Evolutionary conservation across 768 basidiomycete species (phyloP).

Genomic region (Vishniacozyma victoriae): DNA sequence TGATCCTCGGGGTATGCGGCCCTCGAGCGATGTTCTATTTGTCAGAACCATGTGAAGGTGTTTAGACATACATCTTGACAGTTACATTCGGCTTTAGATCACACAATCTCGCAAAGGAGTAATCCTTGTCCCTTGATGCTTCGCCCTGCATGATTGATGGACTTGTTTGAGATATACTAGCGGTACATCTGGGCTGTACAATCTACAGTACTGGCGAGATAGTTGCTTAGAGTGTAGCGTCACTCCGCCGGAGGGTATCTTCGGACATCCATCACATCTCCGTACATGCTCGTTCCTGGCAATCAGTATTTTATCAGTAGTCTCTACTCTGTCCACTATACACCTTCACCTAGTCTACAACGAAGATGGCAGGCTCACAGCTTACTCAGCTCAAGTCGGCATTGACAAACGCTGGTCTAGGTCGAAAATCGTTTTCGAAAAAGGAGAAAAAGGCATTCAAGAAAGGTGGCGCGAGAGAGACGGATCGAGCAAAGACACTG

Average conservation of each 20-base stretch:
- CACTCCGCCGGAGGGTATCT: too few species aligned
- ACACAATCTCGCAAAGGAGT: constrained; percentile 84
- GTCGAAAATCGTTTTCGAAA: constrained; percentile 53
- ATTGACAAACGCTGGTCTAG: constrained; percentile 71
- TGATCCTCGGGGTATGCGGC: constrained; percentile 62
- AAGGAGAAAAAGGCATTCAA: constrained; percentile 62
- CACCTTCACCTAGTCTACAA: neutral
- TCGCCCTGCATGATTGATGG: constrained; percentile 13
- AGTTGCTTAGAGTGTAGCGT: neutral
- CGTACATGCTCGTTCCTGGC: too few species aligned
- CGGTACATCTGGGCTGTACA: neutral
- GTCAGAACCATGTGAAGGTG: neutral
- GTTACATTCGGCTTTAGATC: constrained; percentile 84
- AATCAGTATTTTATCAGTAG: too few species aligned
- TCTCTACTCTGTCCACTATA: too few species aligned
- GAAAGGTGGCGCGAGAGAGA: constrained; percentile 60
- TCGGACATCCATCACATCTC: too few species aligned
- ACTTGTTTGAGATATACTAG: neutral
- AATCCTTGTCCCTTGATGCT: constrained; percentile 56
- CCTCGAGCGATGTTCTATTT: constrained; percentile 57
- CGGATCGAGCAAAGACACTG: constrained; percentile 61
- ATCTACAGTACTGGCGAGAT: neutral
- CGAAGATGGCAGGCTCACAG: constrained; percentile 58
- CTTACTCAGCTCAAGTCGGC: constrained; percentile 84
- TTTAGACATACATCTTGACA: constrained; percentile 41